Percentiles rank a stretch among this genome's conserved stretches.
phyloP scores from a whole-genome alignment of 179 eudicot species.

The Drosera spatulata region DNA sequence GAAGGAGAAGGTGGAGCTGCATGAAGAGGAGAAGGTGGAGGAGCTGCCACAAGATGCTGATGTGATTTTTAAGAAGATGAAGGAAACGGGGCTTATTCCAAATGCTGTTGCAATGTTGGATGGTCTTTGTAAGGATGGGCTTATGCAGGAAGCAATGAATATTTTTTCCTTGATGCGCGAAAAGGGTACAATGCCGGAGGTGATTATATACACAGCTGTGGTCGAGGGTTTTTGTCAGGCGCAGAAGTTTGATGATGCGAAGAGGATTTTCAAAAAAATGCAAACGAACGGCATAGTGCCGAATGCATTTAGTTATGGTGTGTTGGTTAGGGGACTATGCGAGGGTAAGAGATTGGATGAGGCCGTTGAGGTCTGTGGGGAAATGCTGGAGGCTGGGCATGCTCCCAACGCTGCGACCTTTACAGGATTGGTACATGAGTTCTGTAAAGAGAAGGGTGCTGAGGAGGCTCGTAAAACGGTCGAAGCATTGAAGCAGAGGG shows the following conservation, averaged over 20 bases:
- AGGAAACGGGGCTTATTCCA: slow-evolving; percentile 73
- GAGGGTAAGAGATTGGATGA: slow-evolving; percentile 58
- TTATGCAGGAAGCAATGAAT: slow-evolving; percentile 89
- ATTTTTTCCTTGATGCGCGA: slow-evolving; percentile 82
- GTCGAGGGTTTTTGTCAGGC: slow-evolving; percentile 91
- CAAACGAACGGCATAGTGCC: slow-evolving; percentile 55
- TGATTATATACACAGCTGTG: slow-evolving; percentile 84
- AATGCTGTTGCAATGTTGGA: slow-evolving; percentile 95
- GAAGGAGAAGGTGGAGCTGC: background rate
- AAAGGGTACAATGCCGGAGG: slow-evolving; percentile 82
- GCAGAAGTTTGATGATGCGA: slow-evolving; percentile 61
- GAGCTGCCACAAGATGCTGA: slow-evolving; percentile 56
- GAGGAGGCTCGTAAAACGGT: slow-evolving; percentile 55
- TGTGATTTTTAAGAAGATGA: slow-evolving; percentile 80
- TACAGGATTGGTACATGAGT: slow-evolving; percentile 56
- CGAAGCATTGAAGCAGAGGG: slow-evolving; percentile 39
- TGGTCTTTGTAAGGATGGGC: slow-evolving; percentile 84
- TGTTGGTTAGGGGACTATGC: slow-evolving; percentile 53
- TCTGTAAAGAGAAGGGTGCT: slow-evolving; percentile 63
- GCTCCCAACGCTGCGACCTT: slow-evolving; percentile 62
- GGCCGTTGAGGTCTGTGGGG: slow-evolving; percentile 43
- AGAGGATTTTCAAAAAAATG: slow-evolving; percentile 82
- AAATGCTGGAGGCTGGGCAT: slow-evolving; percentile 86
- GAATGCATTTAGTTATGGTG: slow-evolving; percentile 62
- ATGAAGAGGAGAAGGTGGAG: slow-evolving; percentile 18